A percentile compares a stretch with the other conserved stretches of the same genome.
Conservation (phyloP, 148 eudicot genomes). For the Polygonum aviculare region DNA sequence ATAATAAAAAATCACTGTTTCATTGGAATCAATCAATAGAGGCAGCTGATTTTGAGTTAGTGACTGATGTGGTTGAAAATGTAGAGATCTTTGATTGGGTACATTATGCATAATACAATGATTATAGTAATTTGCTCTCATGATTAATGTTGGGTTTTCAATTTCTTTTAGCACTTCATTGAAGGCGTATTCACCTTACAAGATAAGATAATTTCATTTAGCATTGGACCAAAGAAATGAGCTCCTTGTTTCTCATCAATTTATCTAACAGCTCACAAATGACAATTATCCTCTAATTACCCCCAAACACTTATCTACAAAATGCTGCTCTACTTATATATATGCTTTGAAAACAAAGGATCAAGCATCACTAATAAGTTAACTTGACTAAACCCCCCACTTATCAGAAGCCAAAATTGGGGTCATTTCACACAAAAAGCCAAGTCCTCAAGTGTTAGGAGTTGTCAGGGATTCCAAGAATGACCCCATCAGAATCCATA, state of each 20-base stretch:
- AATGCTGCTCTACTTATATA: not conserved
- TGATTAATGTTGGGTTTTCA: too few species aligned
- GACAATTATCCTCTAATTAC: not conserved
- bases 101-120: not conserved
- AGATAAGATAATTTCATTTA: too few species aligned
- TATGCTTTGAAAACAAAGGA: not conserved
- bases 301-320: not conserved
- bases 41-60: not conserved
- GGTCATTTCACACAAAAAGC: not conserved
- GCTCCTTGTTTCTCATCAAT: too few species aligned
- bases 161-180: too few species aligned
- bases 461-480: slow-evolving; percentile 18
- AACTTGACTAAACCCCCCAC: not conserved
- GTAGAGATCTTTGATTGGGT: not conserved
- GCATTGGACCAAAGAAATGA: too few species aligned
- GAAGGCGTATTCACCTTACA: too few species aligned
- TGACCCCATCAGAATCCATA: slow-evolving; percentile 38
- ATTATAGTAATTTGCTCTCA: not conserved
- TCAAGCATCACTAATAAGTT: not conserved
- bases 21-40: not conserved
- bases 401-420: not conserved
- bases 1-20: not conserved
- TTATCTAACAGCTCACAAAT: too few species aligned
- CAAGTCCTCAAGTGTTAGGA: not conserved
- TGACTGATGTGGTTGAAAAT: not conserved